Evolutionary conservation across 192 early-diverging fungal species (phyloP).

Genomic region (Coemansia sp.): DNA sequence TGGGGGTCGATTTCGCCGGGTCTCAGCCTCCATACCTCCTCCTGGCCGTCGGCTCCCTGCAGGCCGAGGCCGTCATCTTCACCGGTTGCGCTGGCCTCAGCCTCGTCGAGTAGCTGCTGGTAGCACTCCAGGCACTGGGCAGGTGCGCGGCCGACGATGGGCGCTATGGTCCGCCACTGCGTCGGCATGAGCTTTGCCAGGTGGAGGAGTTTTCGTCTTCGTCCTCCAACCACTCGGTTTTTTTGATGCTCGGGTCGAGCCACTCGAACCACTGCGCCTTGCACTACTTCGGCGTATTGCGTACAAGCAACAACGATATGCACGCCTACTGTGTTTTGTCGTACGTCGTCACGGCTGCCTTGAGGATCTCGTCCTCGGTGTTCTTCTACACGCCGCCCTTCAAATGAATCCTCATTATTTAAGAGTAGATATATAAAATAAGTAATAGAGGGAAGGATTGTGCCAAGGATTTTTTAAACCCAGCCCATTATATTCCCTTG

Average conservation of each 20-base stretch:
- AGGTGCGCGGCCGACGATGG: conserved; percentile 94
- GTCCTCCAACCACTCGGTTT: conserved; percentile 98
- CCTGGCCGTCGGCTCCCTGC: conserved; percentile 53
- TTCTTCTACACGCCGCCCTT: conserved; percentile 98
- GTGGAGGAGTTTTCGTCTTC: conserved; percentile 98
- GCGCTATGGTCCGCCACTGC: conserved; percentile 98
- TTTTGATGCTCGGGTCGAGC: conserved; percentile 98
- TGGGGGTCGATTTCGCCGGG: conserved; percentile 98
- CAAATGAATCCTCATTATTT: conserved; percentile 36
- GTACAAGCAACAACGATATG: conserved; percentile 91
- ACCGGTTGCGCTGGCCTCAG: conserved; percentile 79
- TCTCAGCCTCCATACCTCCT: conserved; percentile 75
- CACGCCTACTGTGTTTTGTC: conserved; percentile 99
- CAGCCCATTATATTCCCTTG: neutral
- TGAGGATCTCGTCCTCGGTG: conserved; percentile 98
- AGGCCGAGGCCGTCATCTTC: conserved; percentile 57
- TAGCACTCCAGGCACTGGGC: conserved; percentile 97
- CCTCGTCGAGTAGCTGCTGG: conserved; percentile 93
- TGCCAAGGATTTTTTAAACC: neutral
- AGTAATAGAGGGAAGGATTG: neutral
- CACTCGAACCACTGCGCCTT: conserved; percentile 99
- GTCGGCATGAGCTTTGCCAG: conserved; percentile 99
- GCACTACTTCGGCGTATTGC: conserved; percentile 98
- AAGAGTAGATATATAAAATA: neutral
- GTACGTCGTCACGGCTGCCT: conserved; percentile 95